A percentile compares a stretch with the other conserved stretches of the same genome.
phyloP scores from a whole-genome alignment of 164 flowering plant genomes.

The Vitis amurensis region DNA sequence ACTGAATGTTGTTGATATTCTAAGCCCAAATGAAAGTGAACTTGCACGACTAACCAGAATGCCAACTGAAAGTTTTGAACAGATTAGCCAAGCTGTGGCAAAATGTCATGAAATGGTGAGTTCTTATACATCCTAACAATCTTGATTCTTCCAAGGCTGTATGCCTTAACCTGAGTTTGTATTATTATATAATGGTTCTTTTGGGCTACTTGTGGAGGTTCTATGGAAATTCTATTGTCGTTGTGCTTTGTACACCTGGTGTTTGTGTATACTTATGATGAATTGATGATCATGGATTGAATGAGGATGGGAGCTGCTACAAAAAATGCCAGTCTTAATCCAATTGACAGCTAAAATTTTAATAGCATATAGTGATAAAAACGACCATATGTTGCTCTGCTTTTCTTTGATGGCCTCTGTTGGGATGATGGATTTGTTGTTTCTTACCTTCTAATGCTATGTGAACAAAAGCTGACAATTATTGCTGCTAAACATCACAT shows the following conservation, averaged over 20 bases:
- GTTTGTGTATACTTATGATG: neutral
- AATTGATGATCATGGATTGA: neutral
- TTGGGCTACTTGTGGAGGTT: neutral
- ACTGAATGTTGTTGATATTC: constrained; percentile 60
- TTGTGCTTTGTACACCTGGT: neutral
- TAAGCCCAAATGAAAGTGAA: constrained; percentile 95
- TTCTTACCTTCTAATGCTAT: neutral
- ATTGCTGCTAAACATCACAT: neutral
- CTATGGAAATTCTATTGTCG: neutral
- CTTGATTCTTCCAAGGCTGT: neutral
- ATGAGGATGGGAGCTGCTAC: neutral
- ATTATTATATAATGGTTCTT: neutral
- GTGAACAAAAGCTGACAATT: neutral
- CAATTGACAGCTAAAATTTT: neutral
- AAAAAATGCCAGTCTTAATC: neutral
- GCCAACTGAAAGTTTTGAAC: constrained; percentile 80
- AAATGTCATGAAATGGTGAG: constrained; percentile 84
- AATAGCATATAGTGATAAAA: neutral
- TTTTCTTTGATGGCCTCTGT: neutral
- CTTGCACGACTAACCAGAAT: constrained; percentile 77
- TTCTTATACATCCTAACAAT: neutral
- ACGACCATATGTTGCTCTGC: too few relatives aligned
- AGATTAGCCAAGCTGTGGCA: constrained; percentile 62
- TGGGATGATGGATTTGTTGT: neutral
- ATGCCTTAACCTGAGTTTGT: neutral